Evolutionary conservation across 73 alveolate species (phyloP).

Genomic region (Stentor coeruleus): DNA sequence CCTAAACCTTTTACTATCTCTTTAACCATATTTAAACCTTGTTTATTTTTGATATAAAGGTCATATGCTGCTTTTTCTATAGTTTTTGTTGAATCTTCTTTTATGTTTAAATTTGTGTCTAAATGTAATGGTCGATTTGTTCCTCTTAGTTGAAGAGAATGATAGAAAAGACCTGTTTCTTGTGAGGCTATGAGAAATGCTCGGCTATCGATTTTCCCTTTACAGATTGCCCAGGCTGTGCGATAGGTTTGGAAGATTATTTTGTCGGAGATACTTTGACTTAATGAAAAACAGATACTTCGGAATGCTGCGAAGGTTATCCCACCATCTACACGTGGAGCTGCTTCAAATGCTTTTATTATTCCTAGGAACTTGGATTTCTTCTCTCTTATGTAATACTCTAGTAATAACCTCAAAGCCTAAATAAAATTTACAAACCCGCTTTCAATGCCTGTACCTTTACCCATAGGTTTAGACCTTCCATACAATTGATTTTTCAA

Average conservation of each 20-base stretch:
- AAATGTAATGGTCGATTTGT: not conserved
- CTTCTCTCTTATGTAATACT: not conserved
- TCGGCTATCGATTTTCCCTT: not conserved
- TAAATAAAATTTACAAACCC: too few relatives aligned
- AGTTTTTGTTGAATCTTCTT: not conserved
- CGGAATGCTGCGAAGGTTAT: not conserved
- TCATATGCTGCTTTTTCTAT: not conserved
- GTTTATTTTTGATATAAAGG: not conserved
- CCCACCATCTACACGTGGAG: not conserved
- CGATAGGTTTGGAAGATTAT: slow-evolving; percentile 1
- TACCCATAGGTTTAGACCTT: not conserved
- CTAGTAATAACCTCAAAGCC: not conserved
- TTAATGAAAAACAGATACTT: not conserved
- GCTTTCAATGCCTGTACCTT: not conserved
- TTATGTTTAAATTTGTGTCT: not conserved
- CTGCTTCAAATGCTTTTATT: not conserved
- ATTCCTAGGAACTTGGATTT: not conserved
- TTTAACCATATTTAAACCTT: not conserved
- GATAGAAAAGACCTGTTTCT: not conserved
- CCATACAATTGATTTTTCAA: slow-evolving; percentile 32
- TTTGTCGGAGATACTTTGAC: not conserved
- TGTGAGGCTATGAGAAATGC: not conserved
- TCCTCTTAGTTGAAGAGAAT: not conserved
- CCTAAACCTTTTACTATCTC: slow-evolving; percentile 11
- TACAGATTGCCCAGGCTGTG: not conserved